These are phyloP conservation scores for Cladorrhinum sp. DNA, from an alignment of 2,329 filamentous ascomycete genomes.

Conservation along the genomic window DNA sequence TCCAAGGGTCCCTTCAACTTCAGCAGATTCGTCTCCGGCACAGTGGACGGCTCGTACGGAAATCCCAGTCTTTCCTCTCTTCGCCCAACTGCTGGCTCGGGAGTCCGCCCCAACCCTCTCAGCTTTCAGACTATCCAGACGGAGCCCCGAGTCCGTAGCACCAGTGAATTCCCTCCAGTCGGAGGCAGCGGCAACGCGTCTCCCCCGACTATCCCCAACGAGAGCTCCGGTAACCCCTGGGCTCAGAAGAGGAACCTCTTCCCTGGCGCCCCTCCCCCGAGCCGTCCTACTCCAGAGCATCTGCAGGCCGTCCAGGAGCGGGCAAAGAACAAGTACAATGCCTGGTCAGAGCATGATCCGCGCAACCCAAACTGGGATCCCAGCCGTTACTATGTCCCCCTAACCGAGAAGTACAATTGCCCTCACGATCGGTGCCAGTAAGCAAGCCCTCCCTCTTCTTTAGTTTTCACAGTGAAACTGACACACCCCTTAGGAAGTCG, in stretches of 20 bases:
- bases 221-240: conserved; percentile 24
- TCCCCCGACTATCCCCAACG: not conserved
- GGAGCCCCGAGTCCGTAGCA: not conserved
- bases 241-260: conserved; percentile 29
- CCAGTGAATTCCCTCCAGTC: not conserved
- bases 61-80: conserved; percentile 4
- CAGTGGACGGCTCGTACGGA: not conserved
- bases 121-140: conserved; percentile 9
- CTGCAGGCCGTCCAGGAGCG: conserved; percentile 9
- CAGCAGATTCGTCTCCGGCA: conserved; percentile 10
- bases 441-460: conserved; percentile 24
- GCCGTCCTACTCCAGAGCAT: conserved; percentile 24
- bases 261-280: conserved; percentile 24
- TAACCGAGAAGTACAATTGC: conserved; percentile 49
- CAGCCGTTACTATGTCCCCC: conserved; percentile 43
- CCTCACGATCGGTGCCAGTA: conserved; percentile 52
- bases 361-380: conserved; percentile 45
- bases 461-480: not conserved
- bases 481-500: conserved; percentile 35
- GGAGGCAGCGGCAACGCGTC: not conserved
- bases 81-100: conserved; percentile 2
- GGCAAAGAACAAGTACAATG: conserved; percentile 7
- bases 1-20: conserved; percentile 7
- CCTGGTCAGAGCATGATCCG: conserved; percentile 40
- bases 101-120: conserved; percentile 3